phyloP scores from a whole-genome alignment of 1,139 yeast genomes.

The Hyphopichia pseudoburtonii region DNA sequence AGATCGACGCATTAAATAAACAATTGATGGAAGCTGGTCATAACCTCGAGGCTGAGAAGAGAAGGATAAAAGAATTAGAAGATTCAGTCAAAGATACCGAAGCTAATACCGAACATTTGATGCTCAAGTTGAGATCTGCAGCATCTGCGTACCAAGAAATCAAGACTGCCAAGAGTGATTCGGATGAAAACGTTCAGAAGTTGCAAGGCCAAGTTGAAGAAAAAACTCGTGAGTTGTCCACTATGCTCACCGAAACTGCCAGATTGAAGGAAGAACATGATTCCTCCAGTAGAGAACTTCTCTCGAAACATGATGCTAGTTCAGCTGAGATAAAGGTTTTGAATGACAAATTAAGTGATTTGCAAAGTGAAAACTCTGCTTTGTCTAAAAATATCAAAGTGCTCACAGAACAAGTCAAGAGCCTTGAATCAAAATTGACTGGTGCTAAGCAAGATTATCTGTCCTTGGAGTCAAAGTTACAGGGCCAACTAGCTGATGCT shows the following conservation, averaged over 20 bases:
- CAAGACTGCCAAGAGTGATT: slow-evolving; percentile 22
- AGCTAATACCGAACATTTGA: slow-evolving; percentile 34
- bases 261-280: slow-evolving; percentile 11
- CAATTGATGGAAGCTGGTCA: slow-evolving; percentile 11
- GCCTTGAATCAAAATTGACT: background rate
- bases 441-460: background rate
- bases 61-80: slow-evolving; percentile 19
- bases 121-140: slow-evolving; percentile 49
- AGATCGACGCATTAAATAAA: slow-evolving; percentile 23
- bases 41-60: slow-evolving; percentile 12
- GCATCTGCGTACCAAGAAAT: slow-evolving; percentile 45
- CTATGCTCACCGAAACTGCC: slow-evolving; percentile 7
- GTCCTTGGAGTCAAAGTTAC: background rate
- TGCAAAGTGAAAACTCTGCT: slow-evolving; percentile 1
- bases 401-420: background rate
- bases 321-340: background rate
- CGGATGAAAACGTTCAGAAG: slow-evolving; percentile 13
- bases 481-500: background rate
- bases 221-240: slow-evolving; percentile 3
- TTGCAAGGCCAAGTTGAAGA: slow-evolving; percentile 7
- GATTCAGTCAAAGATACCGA: slow-evolving; percentile 27
- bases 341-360: slow-evolving; percentile 1
- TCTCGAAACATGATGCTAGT: slow-evolving; percentile 10
- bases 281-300: slow-evolving; percentile 5
- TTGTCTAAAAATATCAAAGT: background rate